Evolutionary conservation across 2,329 filamentous ascomycete genomes (phyloP), one percentile per base, ranked within the genome.

Genomic region (Nigrospora sphaerica): DNA sequence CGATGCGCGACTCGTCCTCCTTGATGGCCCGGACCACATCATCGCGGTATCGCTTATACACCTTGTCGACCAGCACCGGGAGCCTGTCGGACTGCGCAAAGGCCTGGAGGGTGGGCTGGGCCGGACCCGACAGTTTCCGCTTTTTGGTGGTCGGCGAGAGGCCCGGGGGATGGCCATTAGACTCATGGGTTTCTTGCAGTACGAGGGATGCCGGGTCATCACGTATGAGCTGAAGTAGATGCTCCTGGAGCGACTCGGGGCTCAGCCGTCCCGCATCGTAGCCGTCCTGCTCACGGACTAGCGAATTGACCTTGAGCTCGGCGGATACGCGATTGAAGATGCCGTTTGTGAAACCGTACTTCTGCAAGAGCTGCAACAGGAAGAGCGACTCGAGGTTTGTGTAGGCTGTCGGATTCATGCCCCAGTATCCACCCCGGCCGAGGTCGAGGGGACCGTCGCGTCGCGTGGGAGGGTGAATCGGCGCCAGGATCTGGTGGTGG

Each of bases 321-420:
- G 86, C 78, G 48, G 89, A 90, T 52, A 93, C 87, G 55, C 75
- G 76, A 58, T 71, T 70, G 69, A 95, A 93, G 62, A 78, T 81
- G 51, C 74, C 65, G 44, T 80, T 71, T 54, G 81, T 77, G 54
- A 82, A 72, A 61, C 86, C 86, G 65, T 86, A 76, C 55, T 74
- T 73, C 55, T 82, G 77, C 53, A 95, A 77, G 50, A 84, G 85
- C 68, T 92, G 88, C 70, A 93, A 92, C 60, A 95, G 78, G 55
- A 93, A 79, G 51, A 95, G 77, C 61, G 85, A 86, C 77, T 95
- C 90, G 73, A 95, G 86, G 57, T 85, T 80, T 62, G 88, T 92
- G 69, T 93, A 91, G 60, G 76, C 73, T 62, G 80, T 75, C 66
- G 68, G 65, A 60, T 67, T 66, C 75, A 79, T 79, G 66, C 72